These are phyloP conservation scores for Actinidia polygama DNA, from an alignment of 179 eudicot genomes.

Conservation along the genomic window DNA sequence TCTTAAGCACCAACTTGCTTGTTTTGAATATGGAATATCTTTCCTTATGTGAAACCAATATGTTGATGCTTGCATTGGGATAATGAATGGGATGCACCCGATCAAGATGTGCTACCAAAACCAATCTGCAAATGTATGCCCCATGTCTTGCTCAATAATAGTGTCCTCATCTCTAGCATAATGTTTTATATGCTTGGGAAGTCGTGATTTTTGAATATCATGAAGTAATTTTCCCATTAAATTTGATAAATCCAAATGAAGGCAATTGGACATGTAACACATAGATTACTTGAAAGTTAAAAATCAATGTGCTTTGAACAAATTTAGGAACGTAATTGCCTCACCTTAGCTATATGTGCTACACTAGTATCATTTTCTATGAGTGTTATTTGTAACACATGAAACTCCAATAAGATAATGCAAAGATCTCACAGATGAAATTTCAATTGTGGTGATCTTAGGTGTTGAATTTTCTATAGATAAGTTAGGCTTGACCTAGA, in stretches of 20 bases:
- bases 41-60: too few species aligned
- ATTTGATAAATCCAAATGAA: background rate
- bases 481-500: too few species aligned
- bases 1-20: background rate
- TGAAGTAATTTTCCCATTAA: background rate
- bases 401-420: too few species aligned
- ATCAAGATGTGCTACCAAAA: background rate
- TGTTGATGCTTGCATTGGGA: background rate
- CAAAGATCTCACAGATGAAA: too few species aligned
- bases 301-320: too few species aligned
- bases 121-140: background rate
- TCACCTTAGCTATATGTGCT: too few species aligned
- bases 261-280: background rate
- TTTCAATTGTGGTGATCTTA: too few species aligned
- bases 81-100: background rate
- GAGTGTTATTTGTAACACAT: too few species aligned
- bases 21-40: background rate
- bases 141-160: background rate
- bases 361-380: too few species aligned
- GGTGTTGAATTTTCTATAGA: too few species aligned
- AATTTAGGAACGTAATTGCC: too few species aligned
- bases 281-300: background rate
- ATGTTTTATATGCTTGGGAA: background rate
- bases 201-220: background rate
- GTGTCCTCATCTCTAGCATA: too few species aligned